Percentiles rank a stretch among this genome's conserved stretches.
phyloP scores from a whole-genome alignment of 305 asterid genomes.

The Solanum chacoense region DNA sequence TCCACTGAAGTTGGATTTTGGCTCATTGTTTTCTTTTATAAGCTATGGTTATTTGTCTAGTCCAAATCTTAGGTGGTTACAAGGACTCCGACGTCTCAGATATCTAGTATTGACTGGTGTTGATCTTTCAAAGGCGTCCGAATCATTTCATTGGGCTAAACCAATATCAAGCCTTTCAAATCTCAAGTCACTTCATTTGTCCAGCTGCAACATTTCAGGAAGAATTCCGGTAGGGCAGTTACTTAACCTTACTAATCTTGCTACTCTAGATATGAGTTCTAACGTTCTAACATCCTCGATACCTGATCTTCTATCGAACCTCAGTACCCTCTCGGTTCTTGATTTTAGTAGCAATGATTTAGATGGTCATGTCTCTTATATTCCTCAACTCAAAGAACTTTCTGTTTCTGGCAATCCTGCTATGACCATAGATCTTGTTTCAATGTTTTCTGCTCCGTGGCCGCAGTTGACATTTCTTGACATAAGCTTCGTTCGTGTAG shows the following conservation, averaged over 20 bases:
- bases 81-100: background rate
- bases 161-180: background rate
- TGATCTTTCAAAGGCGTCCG: background rate
- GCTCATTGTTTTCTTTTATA: background rate
- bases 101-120: slow-evolving; percentile 5
- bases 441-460: background rate
- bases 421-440: background rate
- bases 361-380: background rate
- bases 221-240: background rate
- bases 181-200: background rate
- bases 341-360: background rate
- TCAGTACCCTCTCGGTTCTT: background rate
- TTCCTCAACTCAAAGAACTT: background rate
- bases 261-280: background rate
- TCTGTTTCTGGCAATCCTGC: background rate
- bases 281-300: background rate
- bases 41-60: background rate
- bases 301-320: background rate
- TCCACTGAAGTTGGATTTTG: background rate
- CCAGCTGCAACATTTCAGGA: slow-evolving; percentile 5
- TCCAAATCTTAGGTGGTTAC: background rate
- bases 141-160: background rate
- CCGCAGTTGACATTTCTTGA: background rate
- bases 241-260: background rate
- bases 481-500: background rate